Conservation (phyloP, 169 alveolate species). For the Eimeria falciformis region DNA sequence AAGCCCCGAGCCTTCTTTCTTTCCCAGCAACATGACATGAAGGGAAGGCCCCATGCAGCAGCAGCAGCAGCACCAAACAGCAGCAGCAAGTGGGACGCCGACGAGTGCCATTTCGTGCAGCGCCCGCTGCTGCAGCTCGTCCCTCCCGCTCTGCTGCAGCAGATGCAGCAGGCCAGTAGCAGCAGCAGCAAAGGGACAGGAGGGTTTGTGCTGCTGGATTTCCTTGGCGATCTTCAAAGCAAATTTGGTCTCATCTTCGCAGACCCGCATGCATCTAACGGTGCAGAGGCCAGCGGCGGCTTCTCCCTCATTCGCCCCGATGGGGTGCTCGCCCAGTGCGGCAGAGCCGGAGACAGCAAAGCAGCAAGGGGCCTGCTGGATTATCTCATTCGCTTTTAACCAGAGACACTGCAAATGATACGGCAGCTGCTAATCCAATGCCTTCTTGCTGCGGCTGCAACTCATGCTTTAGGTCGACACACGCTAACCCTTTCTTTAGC, state of each 20-base stretch:
- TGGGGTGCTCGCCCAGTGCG: constrained; percentile 69
- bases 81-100: neutral
- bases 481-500: no score
- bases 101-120: constrained; percentile 23
- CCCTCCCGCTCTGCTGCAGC: constrained; percentile 10
- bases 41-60: neutral
- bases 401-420: neutral
- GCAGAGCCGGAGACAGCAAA: constrained; percentile 46
- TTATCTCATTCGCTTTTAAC: constrained; percentile 31
- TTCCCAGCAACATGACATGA: neutral
- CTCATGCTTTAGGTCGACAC: no score
- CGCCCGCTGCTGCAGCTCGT: constrained; percentile 46
- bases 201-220: constrained; percentile 61
- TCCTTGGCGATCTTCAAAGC: constrained; percentile 29
- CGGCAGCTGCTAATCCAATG: neutral
- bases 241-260: constrained; percentile 50
- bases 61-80: neutral
- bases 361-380: constrained; percentile 71
- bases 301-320: constrained; percentile 71
- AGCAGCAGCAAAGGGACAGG: neutral
- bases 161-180: constrained; percentile 36
- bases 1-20: neutral
- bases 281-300: constrained; percentile 66
- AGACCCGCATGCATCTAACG: constrained; percentile 48
- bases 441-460: no score